phyloP scores from a whole-genome alignment of 305 asterid species.

The Rubia occidens region DNA sequence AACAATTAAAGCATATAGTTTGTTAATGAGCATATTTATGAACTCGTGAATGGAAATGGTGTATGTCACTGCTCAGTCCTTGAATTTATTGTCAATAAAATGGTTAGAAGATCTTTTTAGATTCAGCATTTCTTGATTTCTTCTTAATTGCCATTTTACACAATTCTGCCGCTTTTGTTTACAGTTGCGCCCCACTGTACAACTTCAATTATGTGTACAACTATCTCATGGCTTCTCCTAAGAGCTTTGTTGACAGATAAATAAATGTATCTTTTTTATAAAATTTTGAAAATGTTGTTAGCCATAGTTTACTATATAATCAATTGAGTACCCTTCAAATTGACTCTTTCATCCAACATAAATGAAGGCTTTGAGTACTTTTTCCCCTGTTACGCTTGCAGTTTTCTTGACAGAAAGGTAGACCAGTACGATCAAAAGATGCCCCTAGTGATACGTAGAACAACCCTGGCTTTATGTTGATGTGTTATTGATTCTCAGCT shows the following conservation, averaged over 20 bases:
- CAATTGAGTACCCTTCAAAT: not conserved
- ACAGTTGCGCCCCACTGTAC: slow-evolving; percentile 94
- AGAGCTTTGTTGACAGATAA: slow-evolving; percentile 97
- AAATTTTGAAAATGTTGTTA: not conserved
- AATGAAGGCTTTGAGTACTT: not conserved
- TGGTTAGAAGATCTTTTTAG: not conserved
- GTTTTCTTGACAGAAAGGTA: slow-evolving; percentile 74
- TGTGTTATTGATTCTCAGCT: no score
- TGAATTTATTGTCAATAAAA: not conserved
- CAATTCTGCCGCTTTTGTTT: slow-evolving; percentile 13
- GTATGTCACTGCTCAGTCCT: not conserved
- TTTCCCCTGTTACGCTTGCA: slow-evolving; percentile 22
- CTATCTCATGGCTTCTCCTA: slow-evolving; percentile 71
- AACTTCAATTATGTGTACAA: slow-evolving; percentile 79
- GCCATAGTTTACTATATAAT: slow-evolving; percentile 2
- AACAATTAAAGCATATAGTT: no score
- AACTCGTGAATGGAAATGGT: not conserved
- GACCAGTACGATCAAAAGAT: slow-evolving; percentile 77
- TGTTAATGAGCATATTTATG: no score
- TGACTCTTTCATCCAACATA: not conserved
- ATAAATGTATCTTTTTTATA: slow-evolving; percentile 7
- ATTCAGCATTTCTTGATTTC: not conserved
- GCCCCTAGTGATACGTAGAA: slow-evolving; percentile 82
- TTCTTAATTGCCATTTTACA: not conserved
- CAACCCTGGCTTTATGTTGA: no score